Evolutionary conservation across 176 grass and related monocot species (phyloP).

Genomic region (Chrysopogon serrulatus): DNA sequence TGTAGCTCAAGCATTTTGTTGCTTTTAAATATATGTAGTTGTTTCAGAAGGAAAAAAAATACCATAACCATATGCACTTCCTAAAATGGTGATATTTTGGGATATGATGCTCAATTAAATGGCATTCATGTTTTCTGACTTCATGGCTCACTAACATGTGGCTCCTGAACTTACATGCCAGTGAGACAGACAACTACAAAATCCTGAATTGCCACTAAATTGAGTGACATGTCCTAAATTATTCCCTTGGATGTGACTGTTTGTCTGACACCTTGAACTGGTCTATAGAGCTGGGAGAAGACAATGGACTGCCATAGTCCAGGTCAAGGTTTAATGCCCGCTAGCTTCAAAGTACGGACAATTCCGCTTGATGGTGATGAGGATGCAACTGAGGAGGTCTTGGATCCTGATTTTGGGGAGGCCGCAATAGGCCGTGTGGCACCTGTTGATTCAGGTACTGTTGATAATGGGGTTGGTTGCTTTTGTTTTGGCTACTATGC

Average conservation of each 20-base stretch:
- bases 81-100: not conserved
- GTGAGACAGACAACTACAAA: not conserved
- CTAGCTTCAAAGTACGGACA: conserved; percentile 86
- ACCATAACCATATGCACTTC: not conserved
- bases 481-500: not conserved
- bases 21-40: not conserved
- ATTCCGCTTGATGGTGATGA: conserved; percentile 80
- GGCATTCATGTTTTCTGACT: not conserved
- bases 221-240: not conserved
- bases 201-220: not conserved
- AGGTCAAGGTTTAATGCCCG: conserved; percentile 90
- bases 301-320: conserved; percentile 97
- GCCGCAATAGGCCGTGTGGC: conserved; percentile 92
- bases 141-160: not conserved
- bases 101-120: not conserved
- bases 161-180: not conserved
- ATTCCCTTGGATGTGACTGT: not conserved
- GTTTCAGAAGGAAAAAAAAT: not conserved
- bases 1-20: not conserved
- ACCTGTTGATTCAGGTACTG: conserved; percentile 87
- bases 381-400: conserved; percentile 71
- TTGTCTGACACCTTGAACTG: conserved; percentile 18
- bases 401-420: conserved; percentile 95
- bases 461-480: not conserved
- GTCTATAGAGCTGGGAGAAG: conserved; percentile 86